Conservation (phyloP, 73 alveolate species). For the Paraurostyla sp. region DNA sequence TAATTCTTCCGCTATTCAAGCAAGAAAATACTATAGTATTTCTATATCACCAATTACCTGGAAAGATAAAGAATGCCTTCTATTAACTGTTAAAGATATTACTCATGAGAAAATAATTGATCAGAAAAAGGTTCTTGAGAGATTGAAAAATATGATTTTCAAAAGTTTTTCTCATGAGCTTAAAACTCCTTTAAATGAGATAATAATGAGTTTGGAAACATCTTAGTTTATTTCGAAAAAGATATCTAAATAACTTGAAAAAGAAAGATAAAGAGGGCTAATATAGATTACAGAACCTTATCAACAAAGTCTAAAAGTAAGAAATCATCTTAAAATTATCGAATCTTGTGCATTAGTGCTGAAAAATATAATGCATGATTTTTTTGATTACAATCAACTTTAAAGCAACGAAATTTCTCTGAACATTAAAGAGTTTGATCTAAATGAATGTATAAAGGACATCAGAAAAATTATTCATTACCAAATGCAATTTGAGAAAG, state of each 20-base stretch:
- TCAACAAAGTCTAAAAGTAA: neutral
- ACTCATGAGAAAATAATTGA: slow-evolving; percentile 47
- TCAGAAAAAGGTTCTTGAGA: slow-evolving; percentile 7
- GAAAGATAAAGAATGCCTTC: slow-evolving; percentile 50
- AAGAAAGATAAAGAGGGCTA: neutral
- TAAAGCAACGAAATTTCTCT: neutral
- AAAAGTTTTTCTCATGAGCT: slow-evolving; percentile 45
- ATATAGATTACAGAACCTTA: neutral
- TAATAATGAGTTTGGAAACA: slow-evolving; percentile 37
- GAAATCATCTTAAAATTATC: slow-evolving; percentile 2
- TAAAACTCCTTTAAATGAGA: slow-evolving; percentile 44
- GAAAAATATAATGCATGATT: slow-evolving; percentile 46
- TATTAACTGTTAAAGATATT: slow-evolving; percentile 39
- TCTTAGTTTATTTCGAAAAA: neutral
- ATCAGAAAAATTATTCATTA: neutral
- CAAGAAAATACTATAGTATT: neutral
- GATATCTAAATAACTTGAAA: neutral
- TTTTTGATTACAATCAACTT: slow-evolving; percentile 35
- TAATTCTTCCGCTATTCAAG: neutral
- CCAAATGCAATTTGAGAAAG: neutral
- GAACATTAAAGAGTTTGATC: slow-evolving; percentile 39
- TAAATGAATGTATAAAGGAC: slow-evolving; percentile 5
- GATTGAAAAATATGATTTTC: slow-evolving; percentile 43
- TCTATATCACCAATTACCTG: slow-evolving; percentile 43
- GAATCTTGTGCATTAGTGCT: slow-evolving; percentile 41